Conservation (phyloP, 2,329 filamentous ascomycete species). For the Leptographium flavum region DNA sequence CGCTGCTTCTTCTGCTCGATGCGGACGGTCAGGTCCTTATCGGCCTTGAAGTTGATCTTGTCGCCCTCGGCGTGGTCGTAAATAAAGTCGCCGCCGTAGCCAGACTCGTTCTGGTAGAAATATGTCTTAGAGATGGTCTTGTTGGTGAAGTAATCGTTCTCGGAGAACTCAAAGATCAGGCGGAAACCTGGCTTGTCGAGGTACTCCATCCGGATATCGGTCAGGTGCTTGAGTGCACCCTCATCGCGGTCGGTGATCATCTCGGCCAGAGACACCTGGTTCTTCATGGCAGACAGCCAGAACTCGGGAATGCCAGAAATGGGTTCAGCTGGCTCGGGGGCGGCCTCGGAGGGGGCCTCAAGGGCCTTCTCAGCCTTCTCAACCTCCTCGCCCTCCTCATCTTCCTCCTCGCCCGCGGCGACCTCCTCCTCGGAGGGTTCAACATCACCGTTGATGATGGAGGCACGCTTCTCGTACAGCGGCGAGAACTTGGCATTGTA, state of each 20-base stretch:
- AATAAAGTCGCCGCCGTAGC: slow-evolving; percentile 97
- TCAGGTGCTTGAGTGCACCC: slow-evolving; percentile 75
- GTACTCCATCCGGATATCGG: slow-evolving; percentile 97
- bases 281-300: slow-evolving; percentile 99
- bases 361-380: slow-evolving; percentile 38
- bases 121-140: slow-evolving; percentile 97
- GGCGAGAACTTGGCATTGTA: slow-evolving; percentile 98
- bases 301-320: slow-evolving; percentile 89
- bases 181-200: slow-evolving; percentile 96
- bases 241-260: slow-evolving; percentile 98
- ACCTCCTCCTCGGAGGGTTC: slow-evolving; percentile 86
- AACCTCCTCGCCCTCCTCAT: slow-evolving; percentile 55
- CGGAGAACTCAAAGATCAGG: slow-evolving; percentile 89
- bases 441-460: slow-evolving; percentile 73
- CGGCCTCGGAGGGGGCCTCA: slow-evolving; percentile 36
- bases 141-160: slow-evolving; percentile 96
- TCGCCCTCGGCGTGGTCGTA: slow-evolving; percentile 98
- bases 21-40: slow-evolving; percentile 85
- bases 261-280: slow-evolving; percentile 90
- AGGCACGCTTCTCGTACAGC: slow-evolving; percentile 85
- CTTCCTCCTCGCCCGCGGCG: slow-evolving; percentile 68
- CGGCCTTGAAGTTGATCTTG: slow-evolving; percentile 92
- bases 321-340: slow-evolving; percentile 29
- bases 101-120: slow-evolving; percentile 97
- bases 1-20: slow-evolving; percentile 99